Conservation (phyloP, 2,329 filamentous ascomycete species). For the Podosphaera xanthii region DNA sequence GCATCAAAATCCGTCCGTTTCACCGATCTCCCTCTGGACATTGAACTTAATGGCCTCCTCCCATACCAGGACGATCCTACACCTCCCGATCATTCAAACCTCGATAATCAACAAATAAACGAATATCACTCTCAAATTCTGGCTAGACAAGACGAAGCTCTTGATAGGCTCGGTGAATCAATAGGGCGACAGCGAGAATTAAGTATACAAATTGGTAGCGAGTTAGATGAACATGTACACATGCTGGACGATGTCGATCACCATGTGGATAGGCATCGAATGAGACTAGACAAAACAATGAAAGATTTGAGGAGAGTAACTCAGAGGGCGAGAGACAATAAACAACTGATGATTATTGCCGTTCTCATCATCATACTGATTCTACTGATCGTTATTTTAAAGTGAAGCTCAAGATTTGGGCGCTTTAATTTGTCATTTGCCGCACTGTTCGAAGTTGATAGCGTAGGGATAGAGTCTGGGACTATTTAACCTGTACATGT, state of each 20-base stretch:
- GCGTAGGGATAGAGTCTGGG: conserved; percentile 5
- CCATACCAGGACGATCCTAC: conserved; percentile 48
- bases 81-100: conserved; percentile 18
- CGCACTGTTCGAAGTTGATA: conserved; percentile 3
- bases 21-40: conserved; percentile 38
- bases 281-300: conserved; percentile 51
- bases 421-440: neutral
- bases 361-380: conserved; percentile 43
- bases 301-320: conserved; percentile 49
- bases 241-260: conserved; percentile 78
- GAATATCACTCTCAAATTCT: conserved; percentile 61
- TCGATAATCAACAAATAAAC: conserved; percentile 73
- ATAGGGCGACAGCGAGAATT: conserved; percentile 81
- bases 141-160: conserved; percentile 74
- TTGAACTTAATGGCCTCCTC: conserved; percentile 35
- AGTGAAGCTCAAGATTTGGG: conserved; percentile 18
- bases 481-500: neutral
- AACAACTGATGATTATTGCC: conserved; percentile 55
- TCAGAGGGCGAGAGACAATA: conserved; percentile 57
- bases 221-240: conserved; percentile 73
- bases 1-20: conserved; percentile 64
- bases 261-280: conserved; percentile 59
- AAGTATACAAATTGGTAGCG: conserved; percentile 87
- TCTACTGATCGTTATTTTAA: conserved; percentile 42
- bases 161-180: conserved; percentile 68